Evolutionary conservation across 306 rosid species (phyloP), one percentile per base, ranked within the genome.

Genomic region (Hippophae rhamnoides): DNA sequence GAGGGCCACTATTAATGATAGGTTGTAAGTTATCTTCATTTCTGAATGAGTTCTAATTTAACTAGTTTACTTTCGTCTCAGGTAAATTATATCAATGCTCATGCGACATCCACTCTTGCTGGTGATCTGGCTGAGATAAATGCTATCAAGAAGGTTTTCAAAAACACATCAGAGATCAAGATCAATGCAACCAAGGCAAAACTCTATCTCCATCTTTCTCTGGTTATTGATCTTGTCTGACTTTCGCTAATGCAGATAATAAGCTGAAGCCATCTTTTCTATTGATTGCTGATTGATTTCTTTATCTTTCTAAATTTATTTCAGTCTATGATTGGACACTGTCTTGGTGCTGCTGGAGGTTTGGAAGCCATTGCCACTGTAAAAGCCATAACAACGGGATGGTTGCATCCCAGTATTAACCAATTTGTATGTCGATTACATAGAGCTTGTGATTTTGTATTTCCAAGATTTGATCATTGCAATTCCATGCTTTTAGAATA

Each of bases 341-440:
- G 99, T 78, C 99, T 93, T 47, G 97, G 99, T 68, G 97, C 97
- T 47, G 81, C 99, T 43, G 99, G 99, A 44, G 99, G 99, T 70
- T 77, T 93, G 90, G 99, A 93, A 89, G 99, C 99, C 69, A 93
- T 93, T 62, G 99, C 99, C 69, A 79, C 97, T 0, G 80, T 93
- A 59, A 89, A 93, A 86, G 99, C 99, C 77, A 88, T 93, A 66
- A 70, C 69, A 64, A 86, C 94, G 1, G 97, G 99, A 73, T 93
- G 99, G 99, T 68, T 93, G 65, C 99, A 93, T 86, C 99, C 99
- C 64, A 23, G 84, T 23, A 93, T 93, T 70, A 93, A 93, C 72
- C 99, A 93, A 84, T 88, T 93, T 54, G 99, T 93, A 86, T 2
- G 99, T 79, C 47, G 58, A 4, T 31, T 31, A 31, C 4, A 4